Base-by-base conservation (phyloP, 371 early-diverging fungal genomes). In the Syncephalastrum monosporum region DNA sequence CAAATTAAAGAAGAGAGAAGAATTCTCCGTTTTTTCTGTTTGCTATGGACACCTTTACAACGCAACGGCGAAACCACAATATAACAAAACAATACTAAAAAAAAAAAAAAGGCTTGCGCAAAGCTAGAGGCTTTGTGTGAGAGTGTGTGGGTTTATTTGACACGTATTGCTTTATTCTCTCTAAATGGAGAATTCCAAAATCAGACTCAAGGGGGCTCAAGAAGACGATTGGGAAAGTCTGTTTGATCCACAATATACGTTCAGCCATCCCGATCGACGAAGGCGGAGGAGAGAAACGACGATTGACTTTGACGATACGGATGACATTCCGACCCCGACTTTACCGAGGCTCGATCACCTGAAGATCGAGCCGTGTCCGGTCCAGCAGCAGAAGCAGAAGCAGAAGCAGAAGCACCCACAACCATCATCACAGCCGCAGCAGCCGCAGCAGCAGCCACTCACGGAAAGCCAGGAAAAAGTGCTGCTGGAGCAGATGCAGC, bases 221-320 rank as follows among this genome's bases (percentile, higher is more conserved):
- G 10, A 33, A 33, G 57, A 56, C 17, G 60, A 60, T 17, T 63
- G 63, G 63, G 63, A 63, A 43, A 55, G 49, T 24, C 51, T 57
- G 48, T 63, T 63, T 45, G 58, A 57, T 15, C 58, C 63, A 10
- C 63, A 57, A 16, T 63, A 44, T 24, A 54, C 60, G 14, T 38
- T 60, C 8, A 49, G 38, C 38, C 38, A 33, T 33, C 10, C 38
- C 38, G 38, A 33, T 33, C 38, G 38, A 10, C 38, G 38, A 47
- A 41, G 17, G 15, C 42, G 33, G 41, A 27, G 55, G 45, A 55
- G n/a, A 14, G 38, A 33, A 2, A 33, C 38, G 38, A 33, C 38
- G 10, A 8, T 33, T 33, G 38, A 33, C 5, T 33, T 33, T 8
- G 38, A 33, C 10, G 38, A 33, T 10, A 10, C 38, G 38, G 55